A percentile compares a stretch with the other conserved stretches of the same genome.
These are phyloP conservation scores for Brassica carinata DNA, from an alignment of 345 rosid species.

Conservation along the genomic window DNA sequence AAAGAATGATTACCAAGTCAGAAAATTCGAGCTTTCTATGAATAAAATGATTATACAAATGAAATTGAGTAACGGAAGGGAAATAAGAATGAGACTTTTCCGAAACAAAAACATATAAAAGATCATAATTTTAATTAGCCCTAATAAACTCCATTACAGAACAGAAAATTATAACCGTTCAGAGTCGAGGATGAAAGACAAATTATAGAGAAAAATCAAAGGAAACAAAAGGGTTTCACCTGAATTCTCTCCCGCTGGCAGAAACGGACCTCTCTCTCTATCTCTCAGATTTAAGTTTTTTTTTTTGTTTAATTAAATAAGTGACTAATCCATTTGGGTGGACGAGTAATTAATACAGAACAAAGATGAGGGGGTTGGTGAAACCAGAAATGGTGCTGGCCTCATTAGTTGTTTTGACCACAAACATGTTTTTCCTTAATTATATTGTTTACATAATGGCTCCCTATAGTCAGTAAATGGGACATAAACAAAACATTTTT, in stretches of 20 bases:
- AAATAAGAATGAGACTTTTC: background rate
- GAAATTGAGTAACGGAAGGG: background rate
- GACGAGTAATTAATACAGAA: slow-evolving; percentile 1
- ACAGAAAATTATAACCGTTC: background rate
- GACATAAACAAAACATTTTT: too few relatives aligned
- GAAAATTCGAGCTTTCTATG: slow-evolving; percentile 1
- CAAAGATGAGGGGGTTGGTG: slow-evolving; percentile 26
- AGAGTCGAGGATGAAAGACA: background rate
- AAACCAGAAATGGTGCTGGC: slow-evolving; percentile 14
- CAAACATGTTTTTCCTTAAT: background rate
- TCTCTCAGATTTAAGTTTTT: slow-evolving; percentile 11
- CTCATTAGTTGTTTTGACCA: slow-evolving; percentile 13
- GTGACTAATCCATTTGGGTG: slow-evolving; percentile 10
- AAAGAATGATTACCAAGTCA: background rate
- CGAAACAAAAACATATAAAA: background rate
- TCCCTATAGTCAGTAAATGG: too few relatives aligned
- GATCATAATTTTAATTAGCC: background rate
- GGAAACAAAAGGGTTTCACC: slow-evolving; percentile 14
- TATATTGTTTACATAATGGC: too few relatives aligned
- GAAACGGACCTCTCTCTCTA: background rate
- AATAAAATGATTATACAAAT: background rate
- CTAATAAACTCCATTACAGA: slow-evolving; percentile 11
- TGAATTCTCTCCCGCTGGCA: slow-evolving; percentile 22
- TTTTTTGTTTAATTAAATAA: background rate
- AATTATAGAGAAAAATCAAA: background rate